phyloP scores from a whole-genome alignment of 805 yeast species.

The Hemisphaericaspora nanyangensis region DNA sequence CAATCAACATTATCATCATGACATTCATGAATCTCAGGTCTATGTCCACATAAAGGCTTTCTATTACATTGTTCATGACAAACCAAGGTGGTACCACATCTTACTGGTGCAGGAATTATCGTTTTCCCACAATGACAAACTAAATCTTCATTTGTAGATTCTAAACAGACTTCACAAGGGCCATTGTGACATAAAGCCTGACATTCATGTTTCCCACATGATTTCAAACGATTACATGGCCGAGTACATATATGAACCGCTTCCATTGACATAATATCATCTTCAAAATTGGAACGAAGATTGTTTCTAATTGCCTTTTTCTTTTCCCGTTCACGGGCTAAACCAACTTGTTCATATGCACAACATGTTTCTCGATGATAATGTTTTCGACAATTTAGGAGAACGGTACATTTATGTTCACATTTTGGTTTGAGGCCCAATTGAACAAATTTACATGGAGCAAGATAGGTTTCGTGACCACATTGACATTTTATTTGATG shows the following conservation, averaged over 20 bases:
- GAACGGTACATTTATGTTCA: constrained; percentile 65
- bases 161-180: constrained; percentile 74
- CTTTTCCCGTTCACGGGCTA: constrained; percentile 49
- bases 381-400: constrained; percentile 78
- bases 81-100: constrained; percentile 69
- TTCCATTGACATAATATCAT: constrained; percentile 58
- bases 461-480: constrained; percentile 49
- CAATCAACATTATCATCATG: constrained; percentile 64
- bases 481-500: constrained; percentile 61
- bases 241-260: constrained; percentile 70
- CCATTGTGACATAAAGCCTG: constrained; percentile 74
- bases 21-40: constrained; percentile 66
- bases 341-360: constrained; percentile 58
- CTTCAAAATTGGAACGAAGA: constrained; percentile 27
- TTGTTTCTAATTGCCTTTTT: constrained; percentile 49
- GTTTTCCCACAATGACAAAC: constrained; percentile 81
- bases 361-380: constrained; percentile 71
- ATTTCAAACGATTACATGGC: constrained; percentile 56
- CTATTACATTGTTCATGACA: constrained; percentile 67
- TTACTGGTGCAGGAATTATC: constrained; percentile 72
- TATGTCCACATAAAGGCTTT: constrained; percentile 64
- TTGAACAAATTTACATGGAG: constrained; percentile 60
- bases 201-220: constrained; percentile 66
- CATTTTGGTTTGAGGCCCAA: constrained; percentile 58
- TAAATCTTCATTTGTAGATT: constrained; percentile 74